Base-by-base conservation (phyloP, 306 rosid species). In the Urtica urens region DNA sequence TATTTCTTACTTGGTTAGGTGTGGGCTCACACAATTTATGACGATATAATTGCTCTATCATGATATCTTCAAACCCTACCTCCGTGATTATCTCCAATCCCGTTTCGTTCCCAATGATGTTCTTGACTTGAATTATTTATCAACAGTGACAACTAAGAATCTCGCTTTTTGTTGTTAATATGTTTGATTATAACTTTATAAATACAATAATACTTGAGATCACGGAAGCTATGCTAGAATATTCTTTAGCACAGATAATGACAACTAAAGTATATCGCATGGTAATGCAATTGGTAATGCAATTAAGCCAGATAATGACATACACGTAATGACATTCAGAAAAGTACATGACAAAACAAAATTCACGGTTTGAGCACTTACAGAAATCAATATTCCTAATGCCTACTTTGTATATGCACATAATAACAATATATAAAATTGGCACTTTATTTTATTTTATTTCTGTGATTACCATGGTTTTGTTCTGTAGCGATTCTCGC, bases 361-460 rank as follows among this genome's bases (percentile, higher is more conserved):
- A n/a, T 65, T 28, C 46, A 50, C 34, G 41, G 59, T 68, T 26
- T 38, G 39, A 16, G 19, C 53, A 44, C 33, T 53, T 2, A 25
- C 3, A 51, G n/a, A 28, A 4, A 28, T 28, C 4, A 4, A 28
- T 28, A 28, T 28, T n/a, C 46, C 1, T 4, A 11, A 23, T 21
- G 14, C 25, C 19, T 23, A 46, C 17, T 44, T 44, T 23, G 23
- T 24, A 38, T n/a, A 40, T 40, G 20, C 1, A 16, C 19, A 14
- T 15, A 13, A 39, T n/a, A 9, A 2, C 15, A 2, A 40, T 16
- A 11, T 8, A 17, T 40, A 40, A 43, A 20, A 43, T 43, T 6
- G 3, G 17, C 24, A 14, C n/a, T 13, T 14, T 15, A 22, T 25
- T 13, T 46, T 26, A 2, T 34, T 25, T 14, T 7, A 13, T 14